phyloP scores from a whole-genome alignment of 163 green algal species.

The Chlorella variabilis region DNA sequence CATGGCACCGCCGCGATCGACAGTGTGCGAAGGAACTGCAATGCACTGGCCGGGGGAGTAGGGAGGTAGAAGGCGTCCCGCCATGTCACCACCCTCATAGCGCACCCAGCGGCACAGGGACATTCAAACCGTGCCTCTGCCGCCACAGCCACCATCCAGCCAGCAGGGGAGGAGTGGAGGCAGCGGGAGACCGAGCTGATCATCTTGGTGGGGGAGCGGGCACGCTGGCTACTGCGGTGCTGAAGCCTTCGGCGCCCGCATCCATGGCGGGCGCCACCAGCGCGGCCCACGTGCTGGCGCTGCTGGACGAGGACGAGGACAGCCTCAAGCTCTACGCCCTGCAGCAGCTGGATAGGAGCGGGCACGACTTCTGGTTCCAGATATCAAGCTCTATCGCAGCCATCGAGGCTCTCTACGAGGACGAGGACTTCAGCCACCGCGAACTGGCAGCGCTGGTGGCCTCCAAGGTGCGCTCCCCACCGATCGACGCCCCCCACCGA shows the following conservation, averaged over 20 bases:
- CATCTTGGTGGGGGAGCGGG: not conserved
- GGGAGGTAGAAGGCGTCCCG: too few species aligned
- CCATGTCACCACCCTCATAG: too few species aligned
- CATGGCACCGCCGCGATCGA: too few species aligned
- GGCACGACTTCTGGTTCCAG: conserved; percentile 93
- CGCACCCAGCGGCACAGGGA: too few species aligned
- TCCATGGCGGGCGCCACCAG: conserved; percentile 5
- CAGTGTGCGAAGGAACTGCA: too few species aligned
- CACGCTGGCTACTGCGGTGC: conserved; percentile 33
- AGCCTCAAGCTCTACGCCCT: conserved; percentile 91
- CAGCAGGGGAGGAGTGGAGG: too few species aligned
- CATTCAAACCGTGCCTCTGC: too few species aligned
- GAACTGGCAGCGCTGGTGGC: conserved; percentile 95
- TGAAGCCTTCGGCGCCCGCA: not conserved
- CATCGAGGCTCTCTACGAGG: conserved; percentile 95
- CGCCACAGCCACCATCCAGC: too few species aligned
- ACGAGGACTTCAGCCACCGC: conserved; percentile 91
- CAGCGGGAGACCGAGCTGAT: not conserved
- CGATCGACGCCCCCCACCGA: not conserved
- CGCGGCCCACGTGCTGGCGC: conserved; percentile 85
- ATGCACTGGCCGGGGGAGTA: too few species aligned
- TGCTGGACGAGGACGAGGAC: conserved; percentile 92
- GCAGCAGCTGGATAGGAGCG: conserved; percentile 82
- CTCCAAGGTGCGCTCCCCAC: conserved; percentile 87
- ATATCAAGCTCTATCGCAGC: conserved; percentile 86